Percentiles rank a stretch among this genome's conserved stretches.
Evolutionary conservation across 805 yeast species (phyloP).

Genomic region (Ogataea methanolica): DNA sequence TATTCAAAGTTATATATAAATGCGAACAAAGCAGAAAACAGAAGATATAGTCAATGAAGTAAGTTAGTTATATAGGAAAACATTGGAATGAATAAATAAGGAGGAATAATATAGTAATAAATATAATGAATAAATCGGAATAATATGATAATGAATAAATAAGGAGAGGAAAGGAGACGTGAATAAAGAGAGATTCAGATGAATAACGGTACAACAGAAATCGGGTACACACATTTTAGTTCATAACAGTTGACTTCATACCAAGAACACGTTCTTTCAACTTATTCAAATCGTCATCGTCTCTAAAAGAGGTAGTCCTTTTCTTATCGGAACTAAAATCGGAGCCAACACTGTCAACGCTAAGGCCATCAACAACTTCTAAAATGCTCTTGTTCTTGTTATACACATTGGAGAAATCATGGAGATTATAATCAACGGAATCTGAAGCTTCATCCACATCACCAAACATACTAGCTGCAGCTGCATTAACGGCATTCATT

Average conservation of each 20-base stretch:
- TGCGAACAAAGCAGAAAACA: not conserved
- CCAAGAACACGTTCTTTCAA: conserved; percentile 27
- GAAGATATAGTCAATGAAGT: not conserved
- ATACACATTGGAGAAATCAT: conserved; percentile 2
- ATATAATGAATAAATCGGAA: conserved; percentile 3
- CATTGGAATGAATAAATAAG: not conserved
- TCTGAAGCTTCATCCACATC: not conserved
- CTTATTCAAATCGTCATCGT: conserved; percentile 27
- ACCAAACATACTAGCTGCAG: not conserved
- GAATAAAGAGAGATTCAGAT: not conserved
- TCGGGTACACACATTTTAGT: too few species aligned
- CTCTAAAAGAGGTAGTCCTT: conserved; percentile 19
- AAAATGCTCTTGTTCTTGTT: not conserved
- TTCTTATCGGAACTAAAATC: conserved; percentile 1
- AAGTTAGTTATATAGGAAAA: not conserved
- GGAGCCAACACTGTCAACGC: not conserved
- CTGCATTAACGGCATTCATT: not conserved
- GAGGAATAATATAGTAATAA: not conserved
- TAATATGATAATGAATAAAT: conserved; percentile 3
- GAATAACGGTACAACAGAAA: not conserved
- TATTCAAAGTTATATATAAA: too few species aligned
- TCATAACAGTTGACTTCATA: conserved; percentile 20
- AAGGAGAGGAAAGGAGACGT: conserved; percentile 1
- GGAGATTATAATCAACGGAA: not conserved
- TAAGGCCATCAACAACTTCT: too few species aligned